A percentile compares a stretch with the other conserved stretches of the same genome.
Evolutionary conservation across 345 rosid genomes (phyloP).

Genomic region (Ceriops zippeliana): DNA sequence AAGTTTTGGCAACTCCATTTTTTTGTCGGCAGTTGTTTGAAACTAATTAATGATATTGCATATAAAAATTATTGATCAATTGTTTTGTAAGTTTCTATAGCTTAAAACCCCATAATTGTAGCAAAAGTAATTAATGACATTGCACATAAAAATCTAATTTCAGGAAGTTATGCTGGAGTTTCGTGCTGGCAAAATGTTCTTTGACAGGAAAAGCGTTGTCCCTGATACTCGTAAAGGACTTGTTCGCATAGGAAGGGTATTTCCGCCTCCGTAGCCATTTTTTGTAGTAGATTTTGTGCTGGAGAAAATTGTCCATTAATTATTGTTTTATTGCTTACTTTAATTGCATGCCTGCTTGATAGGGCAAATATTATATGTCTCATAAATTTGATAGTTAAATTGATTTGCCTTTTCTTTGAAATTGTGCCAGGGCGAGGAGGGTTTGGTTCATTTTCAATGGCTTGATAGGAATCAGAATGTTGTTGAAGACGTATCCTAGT

Average conservation of each 20-base stretch:
- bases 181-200: conserved; percentile 91
- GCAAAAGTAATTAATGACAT: too few species aligned
- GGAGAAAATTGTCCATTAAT: not conserved
- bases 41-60: too few species aligned
- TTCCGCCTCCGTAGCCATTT: not conserved
- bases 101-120: too few species aligned
- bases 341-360: too few species aligned
- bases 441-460: conserved; percentile 90
- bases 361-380: too few species aligned
- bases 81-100: too few species aligned
- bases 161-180: conserved; percentile 83
- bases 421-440: conserved; percentile 71
- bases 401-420: not conserved
- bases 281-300: not conserved
- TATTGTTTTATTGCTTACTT: not conserved
- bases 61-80: too few species aligned
- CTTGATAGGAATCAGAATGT: conserved; percentile 63
- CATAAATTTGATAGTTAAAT: not conserved
- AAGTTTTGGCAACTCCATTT: too few species aligned
- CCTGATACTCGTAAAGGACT: conserved; percentile 91
- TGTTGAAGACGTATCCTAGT: conserved; percentile 83
- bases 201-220: conserved; percentile 72
- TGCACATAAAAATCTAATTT: conserved; percentile 5
- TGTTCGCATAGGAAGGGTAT: conserved; percentile 74
- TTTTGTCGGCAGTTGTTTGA: too few species aligned